Conservation (phyloP, 2,329 filamentous ascomycete species). For the Exophiala sideris region DNA sequence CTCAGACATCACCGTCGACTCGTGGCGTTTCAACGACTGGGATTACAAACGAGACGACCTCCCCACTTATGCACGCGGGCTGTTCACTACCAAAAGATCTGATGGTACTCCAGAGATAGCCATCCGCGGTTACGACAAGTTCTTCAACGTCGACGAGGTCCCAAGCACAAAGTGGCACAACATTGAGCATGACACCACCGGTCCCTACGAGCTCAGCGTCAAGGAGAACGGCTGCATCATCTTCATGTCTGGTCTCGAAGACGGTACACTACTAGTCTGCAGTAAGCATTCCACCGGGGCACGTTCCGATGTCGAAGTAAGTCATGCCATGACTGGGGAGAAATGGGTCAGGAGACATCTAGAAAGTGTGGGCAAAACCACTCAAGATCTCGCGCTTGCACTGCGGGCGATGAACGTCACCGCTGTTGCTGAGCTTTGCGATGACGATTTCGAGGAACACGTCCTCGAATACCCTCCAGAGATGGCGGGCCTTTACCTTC, state of each 20-base stretch:
- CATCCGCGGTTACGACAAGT: slow-evolving; percentile 94
- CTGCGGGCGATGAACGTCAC: slow-evolving; percentile 82
- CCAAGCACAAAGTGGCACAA: slow-evolving; percentile 76
- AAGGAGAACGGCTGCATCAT: slow-evolving; percentile 99
- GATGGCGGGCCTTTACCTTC: slow-evolving; percentile 84
- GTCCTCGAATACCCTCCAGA: slow-evolving; percentile 84
- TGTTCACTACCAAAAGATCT: slow-evolving; percentile 77
- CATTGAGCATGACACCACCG: slow-evolving; percentile 70
- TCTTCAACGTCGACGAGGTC: slow-evolving; percentile 91
- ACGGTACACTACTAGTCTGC: slow-evolving; percentile 88
- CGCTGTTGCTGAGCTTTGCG: slow-evolving; percentile 91
- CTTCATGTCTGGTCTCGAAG: slow-evolving; percentile 87
- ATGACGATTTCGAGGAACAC: slow-evolving; percentile 95
- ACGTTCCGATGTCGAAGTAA: slow-evolving; percentile 66
- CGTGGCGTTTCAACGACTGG: slow-evolving; percentile 92
- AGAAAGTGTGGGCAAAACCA: slow-evolving; percentile 69
- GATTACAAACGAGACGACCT: slow-evolving; percentile 87
- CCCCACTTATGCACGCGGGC: slow-evolving; percentile 86
- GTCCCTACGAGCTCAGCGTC: slow-evolving; percentile 90
- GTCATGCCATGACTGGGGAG: slow-evolving; percentile 83
- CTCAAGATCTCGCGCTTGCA: slow-evolving; percentile 71
- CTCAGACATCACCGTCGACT: slow-evolving; percentile 69
- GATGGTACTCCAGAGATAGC: slow-evolving; percentile 71
- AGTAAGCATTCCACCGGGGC: slow-evolving; percentile 95
- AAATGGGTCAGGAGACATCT: slow-evolving; percentile 78